A percentile compares a stretch with the other conserved stretches of the same genome.
Evolutionary conservation across 1,284 basidiomycete species (phyloP).

Genomic region (Gymnopus androsaceus): DNA sequence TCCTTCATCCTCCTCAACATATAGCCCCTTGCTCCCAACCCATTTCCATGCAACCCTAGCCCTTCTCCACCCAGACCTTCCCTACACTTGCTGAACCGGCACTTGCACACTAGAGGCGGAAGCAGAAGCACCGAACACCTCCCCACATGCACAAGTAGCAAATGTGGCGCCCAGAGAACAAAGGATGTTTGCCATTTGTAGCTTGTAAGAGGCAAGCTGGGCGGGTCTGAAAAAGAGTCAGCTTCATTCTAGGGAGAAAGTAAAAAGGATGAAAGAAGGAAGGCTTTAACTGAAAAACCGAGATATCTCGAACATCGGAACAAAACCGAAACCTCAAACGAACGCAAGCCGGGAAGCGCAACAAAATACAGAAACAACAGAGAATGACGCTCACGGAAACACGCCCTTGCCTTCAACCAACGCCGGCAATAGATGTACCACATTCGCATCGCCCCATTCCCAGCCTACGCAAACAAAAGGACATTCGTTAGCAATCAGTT

Average conservation of each 20-base stretch:
- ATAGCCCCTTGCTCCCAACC: constrained; percentile 6
- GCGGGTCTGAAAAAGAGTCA: too few relatives aligned
- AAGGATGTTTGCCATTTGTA: constrained; percentile 70
- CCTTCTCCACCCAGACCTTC: constrained; percentile 20
- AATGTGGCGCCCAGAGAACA: constrained; percentile 76
- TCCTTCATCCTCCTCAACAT: constrained; percentile 8
- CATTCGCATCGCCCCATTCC: constrained; percentile 96
- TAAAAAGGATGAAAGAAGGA: not conserved
- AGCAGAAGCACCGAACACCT: too few relatives aligned
- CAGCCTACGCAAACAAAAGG: too few relatives aligned
- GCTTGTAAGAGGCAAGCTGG: constrained; percentile 56
- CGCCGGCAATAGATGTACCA: constrained; percentile 80
- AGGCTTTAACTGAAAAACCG: too few relatives aligned
- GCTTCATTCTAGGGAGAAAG: constrained; percentile 15
- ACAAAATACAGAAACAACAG: too few relatives aligned
- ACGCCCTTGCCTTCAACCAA: constrained; percentile 59
- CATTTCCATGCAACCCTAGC: not conserved
- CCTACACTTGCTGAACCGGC: too few relatives aligned
- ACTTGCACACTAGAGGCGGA: too few relatives aligned
- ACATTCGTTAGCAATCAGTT: too few relatives aligned
- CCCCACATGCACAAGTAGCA: constrained; percentile 76
- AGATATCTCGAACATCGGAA: too few relatives aligned
- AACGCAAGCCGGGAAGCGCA: too few relatives aligned
- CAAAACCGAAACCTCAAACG: too few relatives aligned
- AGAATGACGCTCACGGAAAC: constrained; percentile 61